Evolutionary conservation across 106 monocot species (phyloP).

Genomic region (Allium cepa): DNA sequence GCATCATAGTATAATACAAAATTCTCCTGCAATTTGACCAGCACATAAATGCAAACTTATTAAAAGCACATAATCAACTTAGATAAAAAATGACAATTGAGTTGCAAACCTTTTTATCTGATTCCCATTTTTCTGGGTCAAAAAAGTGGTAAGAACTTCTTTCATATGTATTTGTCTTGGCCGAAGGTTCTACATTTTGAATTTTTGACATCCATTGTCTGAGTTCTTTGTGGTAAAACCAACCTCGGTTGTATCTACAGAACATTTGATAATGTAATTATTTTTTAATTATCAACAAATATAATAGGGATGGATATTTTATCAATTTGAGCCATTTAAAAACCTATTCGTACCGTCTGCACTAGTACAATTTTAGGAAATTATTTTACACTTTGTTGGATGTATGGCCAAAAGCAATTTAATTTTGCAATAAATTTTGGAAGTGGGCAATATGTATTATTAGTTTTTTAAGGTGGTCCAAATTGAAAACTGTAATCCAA

Average conservation of each 20-base stretch:
- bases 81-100: background rate
- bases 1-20: conserved; percentile 28
- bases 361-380: too few relatives aligned
- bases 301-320: too few relatives aligned
- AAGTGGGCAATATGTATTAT: too few relatives aligned
- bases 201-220: conserved; percentile 70
- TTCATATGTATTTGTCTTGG: conserved; percentile 65
- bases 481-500: too few relatives aligned
- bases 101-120: conserved; percentile 54
- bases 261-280: background rate
- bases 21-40: conserved; percentile 55
- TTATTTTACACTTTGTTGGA: too few relatives aligned
- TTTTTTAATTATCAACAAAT: too few relatives aligned
- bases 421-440: too few relatives aligned
- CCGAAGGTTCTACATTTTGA: conserved; percentile 60
- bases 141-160: conserved; percentile 78
- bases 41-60: too few relatives aligned
- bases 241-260: conserved; percentile 48
- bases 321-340: too few relatives aligned
- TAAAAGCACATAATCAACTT: background rate
- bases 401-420: too few relatives aligned
- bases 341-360: too few relatives aligned
- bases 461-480: too few relatives aligned
- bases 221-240: conserved; percentile 84
- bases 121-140: conserved; percentile 72